Conservation (phyloP, 2,329 filamentous ascomycete genomes). For the Atkinsonella texensis region DNA sequence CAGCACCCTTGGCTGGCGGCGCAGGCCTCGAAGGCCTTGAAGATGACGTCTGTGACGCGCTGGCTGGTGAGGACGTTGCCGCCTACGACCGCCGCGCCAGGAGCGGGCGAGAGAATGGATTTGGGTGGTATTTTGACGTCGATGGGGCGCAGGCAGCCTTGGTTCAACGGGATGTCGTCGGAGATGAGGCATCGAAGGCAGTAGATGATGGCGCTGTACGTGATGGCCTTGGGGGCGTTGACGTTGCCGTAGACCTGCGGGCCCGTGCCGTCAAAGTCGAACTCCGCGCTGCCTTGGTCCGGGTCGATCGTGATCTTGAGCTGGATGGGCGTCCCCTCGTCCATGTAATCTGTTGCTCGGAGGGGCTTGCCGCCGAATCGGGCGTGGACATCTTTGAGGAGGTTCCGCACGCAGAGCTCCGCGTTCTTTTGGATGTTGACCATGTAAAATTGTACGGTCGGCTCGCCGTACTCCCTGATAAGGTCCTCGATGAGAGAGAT, state of each 20-base stretch:
- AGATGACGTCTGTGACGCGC: conserved; percentile 32
- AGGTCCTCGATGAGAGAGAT: conserved; percentile 68
- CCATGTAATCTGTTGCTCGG: conserved; percentile 68
- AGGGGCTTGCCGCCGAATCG: conserved; percentile 60
- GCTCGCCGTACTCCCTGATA: conserved; percentile 66
- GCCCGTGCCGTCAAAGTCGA: conserved; percentile 71
- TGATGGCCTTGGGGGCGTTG: conserved; percentile 73
- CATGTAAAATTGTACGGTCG: conserved; percentile 79
- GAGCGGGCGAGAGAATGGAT: conserved; percentile 63
- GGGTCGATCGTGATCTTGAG: conserved; percentile 65
- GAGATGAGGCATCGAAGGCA: conserved; percentile 68
- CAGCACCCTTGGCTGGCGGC: conserved; percentile 70
- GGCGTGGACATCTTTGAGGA: conserved; percentile 59
- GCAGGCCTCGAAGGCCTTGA: conserved; percentile 66
- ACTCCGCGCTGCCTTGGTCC: conserved; percentile 63
- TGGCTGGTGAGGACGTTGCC: conserved; percentile 54
- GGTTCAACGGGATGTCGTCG: conserved; percentile 73
- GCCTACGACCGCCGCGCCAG: conserved; percentile 68
- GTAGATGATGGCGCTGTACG: conserved; percentile 80
- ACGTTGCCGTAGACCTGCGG: conserved; percentile 70
- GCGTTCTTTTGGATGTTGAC: conserved; percentile 68
- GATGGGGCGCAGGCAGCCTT: conserved; percentile 68
- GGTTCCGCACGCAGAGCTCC: conserved; percentile 58
- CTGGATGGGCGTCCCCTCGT: conserved; percentile 67
- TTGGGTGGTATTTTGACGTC: conserved; percentile 60